Evolutionary conservation across 352 stramenopile species (phyloP), one percentile per base, ranked within the genome.

Genomic region (Phytopythium cucurbitacearum): DNA sequence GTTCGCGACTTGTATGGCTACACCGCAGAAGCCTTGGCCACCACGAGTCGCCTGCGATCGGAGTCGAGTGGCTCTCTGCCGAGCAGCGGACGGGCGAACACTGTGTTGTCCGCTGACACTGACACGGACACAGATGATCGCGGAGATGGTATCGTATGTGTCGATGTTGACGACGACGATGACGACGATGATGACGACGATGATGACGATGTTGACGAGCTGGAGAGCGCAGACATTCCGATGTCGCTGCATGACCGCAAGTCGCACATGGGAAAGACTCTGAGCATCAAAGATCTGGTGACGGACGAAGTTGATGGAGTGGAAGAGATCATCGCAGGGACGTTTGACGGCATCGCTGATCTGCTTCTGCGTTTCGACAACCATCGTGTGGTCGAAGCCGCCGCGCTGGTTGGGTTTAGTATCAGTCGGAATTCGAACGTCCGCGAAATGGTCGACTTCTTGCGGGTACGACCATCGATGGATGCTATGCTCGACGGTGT

Each of bases 1-100:
- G 65, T 69, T 3, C 68, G 73, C n/a, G 85, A 95, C 54, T 68
- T 95, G 16, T 85, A 71, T 47, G 85, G 85, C n/a, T 69, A 84
- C 37, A 77, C 80, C 3, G 72, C 80, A 10, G 54, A 56, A 9
- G 63, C 64, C 32, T 80, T 93, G 59, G 62, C 60, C 0, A 65
- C 80, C 50, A 63, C 63, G 21, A 80, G 60, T 51, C 68, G 65
- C 6, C 62, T 56, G 16, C 51, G 40, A 15, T 50, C 51, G 5
- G 41, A 57, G 38, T 53, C 48, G 36, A 51, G 15, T 11, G 51
- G 43, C 28, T 57, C 41, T 6, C 33, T 38, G 13, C 35, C 37
- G 2, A 57, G 28, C 40, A 53, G 48, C 38, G 48, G 42, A 59
- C 44, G 50, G 8, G 13, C 40, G 1, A 35, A 52, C 21, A 40